Conservation (phyloP, 331 rosid genomes). For the Pyracantha coccinea region DNA sequence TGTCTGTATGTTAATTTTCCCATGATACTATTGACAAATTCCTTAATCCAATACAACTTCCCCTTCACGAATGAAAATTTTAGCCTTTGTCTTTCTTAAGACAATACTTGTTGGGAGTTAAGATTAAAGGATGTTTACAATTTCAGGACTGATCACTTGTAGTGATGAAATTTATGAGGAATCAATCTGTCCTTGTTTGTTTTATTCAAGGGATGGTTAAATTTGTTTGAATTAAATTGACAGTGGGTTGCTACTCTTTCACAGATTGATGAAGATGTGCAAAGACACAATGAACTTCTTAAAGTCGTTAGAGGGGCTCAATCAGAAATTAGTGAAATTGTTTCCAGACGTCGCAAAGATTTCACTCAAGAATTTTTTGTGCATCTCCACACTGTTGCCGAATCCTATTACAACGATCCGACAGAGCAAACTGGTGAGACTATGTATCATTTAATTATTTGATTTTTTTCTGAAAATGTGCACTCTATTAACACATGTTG, state of each 20-base stretch:
- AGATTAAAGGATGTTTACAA: not conserved
- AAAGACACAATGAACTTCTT: conserved; percentile 76
- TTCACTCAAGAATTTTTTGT: conserved; percentile 82
- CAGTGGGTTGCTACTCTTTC: conserved; percentile 8
- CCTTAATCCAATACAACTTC: not conserved
- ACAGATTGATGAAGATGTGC: conserved; percentile 85
- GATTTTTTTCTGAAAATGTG: not conserved
- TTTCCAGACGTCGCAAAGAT: conserved; percentile 79
- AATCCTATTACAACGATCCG: conserved; percentile 50
- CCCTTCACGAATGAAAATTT: not conserved
- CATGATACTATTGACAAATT: not conserved
- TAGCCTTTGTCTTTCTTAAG: not conserved
- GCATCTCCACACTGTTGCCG: conserved; percentile 67
- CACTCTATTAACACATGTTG: not conserved
- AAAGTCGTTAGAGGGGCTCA: conserved; percentile 36
- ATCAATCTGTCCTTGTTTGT: not conserved
- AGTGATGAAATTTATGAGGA: not conserved
- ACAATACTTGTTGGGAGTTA: not conserved
- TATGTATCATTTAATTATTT: not conserved
- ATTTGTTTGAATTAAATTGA: not conserved
- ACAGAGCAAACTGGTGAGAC: conserved; percentile 61
- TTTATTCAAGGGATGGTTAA: not conserved
- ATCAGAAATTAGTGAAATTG: conserved; percentile 49
- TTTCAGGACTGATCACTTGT: not conserved
- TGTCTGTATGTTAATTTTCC: not conserved